A percentile compares a stretch with the other conserved stretches of the same genome.
Evolutionary conservation across 2,329 filamentous ascomycete genomes (phyloP).

Genomic region (Cercospora zeae-maydis): DNA sequence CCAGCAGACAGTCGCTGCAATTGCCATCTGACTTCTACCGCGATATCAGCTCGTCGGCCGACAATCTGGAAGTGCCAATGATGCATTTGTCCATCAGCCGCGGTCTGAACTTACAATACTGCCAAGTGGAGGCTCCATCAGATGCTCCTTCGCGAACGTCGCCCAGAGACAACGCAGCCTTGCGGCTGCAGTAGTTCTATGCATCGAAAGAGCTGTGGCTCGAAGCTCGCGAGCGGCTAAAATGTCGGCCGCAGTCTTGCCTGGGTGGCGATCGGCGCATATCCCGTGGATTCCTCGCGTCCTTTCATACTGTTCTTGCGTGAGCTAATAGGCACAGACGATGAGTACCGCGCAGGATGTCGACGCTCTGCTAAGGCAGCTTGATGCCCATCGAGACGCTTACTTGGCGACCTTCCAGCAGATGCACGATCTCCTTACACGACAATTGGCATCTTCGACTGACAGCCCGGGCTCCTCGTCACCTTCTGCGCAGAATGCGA

Average conservation of each 20-base stretch:
- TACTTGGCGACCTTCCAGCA: conserved; percentile 23
- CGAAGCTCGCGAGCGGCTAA: not conserved
- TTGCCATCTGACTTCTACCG: not conserved
- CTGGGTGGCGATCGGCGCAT: not conserved
- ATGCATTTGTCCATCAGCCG: not conserved
- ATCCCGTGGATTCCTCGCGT: not conserved
- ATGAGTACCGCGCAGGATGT: not conserved
- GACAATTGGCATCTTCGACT: conserved; percentile 10
- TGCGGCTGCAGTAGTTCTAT: conserved; percentile 3
- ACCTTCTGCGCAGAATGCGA: not conserved
- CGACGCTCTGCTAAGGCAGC: conserved; percentile 18
- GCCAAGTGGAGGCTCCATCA: conserved; percentile 4
- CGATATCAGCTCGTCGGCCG: not conserved
- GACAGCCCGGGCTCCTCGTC: not conserved
- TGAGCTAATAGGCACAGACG: not conserved
- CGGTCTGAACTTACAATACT: not conserved
- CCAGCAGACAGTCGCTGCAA: not conserved
- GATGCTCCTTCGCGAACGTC: not conserved
- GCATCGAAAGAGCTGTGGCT: conserved; percentile 6
- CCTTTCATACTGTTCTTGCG: not conserved
- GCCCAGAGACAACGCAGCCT: not conserved
- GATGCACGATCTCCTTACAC: conserved; percentile 22
- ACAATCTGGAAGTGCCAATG: not conserved
- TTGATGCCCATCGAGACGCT: conserved; percentile 25
- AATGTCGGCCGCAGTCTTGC: not conserved